Evolutionary conservation across 78 protist species (phyloP).

Genomic region (Polysphondylium violaceum): DNA sequence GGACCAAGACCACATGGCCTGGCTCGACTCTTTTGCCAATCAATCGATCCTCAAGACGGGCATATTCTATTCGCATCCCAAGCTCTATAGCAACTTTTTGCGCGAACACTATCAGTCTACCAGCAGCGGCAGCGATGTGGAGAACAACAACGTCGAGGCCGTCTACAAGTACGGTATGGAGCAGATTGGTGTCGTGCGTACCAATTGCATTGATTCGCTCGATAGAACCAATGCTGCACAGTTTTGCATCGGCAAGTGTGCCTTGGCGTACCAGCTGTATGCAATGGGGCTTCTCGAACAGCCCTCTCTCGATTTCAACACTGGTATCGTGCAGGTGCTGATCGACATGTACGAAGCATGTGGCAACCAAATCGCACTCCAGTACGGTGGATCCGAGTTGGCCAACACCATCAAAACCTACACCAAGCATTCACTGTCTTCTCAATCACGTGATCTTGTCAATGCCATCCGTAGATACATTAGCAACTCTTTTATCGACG

Average conservation of each 20-base stretch:
- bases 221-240: slow-evolving; percentile 98
- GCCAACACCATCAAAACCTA: slow-evolving; percentile 89
- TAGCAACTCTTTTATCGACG: slow-evolving; percentile 90
- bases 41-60: slow-evolving; percentile 64
- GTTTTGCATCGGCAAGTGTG: slow-evolving; percentile 91
- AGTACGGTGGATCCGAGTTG: slow-evolving; percentile 82
- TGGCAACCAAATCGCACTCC: slow-evolving; percentile 96
- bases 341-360: slow-evolving; percentile 88
- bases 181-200: slow-evolving; percentile 93
- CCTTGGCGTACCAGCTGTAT: slow-evolving; percentile 90
- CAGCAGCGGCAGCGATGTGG: not conserved
- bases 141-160: not conserved
- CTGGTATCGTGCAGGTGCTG: slow-evolving; percentile 59
- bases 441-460: slow-evolving; percentile 42
- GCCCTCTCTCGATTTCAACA: slow-evolving; percentile 54
- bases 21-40: slow-evolving; percentile 56
- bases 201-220: slow-evolving; percentile 99
- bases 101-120: slow-evolving; percentile 1
- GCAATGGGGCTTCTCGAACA: slow-evolving; percentile 80
- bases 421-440: slow-evolving; percentile 59
- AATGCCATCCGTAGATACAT: slow-evolving; percentile 87
- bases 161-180: slow-evolving; percentile 31
- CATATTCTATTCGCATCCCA: slow-evolving; percentile 29
- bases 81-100: slow-evolving; percentile 22
- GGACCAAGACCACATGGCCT: slow-evolving; percentile 76